Conservation (phyloP, 495 filamentous ascomycete genomes). For the Neurospora sp. region DNA sequence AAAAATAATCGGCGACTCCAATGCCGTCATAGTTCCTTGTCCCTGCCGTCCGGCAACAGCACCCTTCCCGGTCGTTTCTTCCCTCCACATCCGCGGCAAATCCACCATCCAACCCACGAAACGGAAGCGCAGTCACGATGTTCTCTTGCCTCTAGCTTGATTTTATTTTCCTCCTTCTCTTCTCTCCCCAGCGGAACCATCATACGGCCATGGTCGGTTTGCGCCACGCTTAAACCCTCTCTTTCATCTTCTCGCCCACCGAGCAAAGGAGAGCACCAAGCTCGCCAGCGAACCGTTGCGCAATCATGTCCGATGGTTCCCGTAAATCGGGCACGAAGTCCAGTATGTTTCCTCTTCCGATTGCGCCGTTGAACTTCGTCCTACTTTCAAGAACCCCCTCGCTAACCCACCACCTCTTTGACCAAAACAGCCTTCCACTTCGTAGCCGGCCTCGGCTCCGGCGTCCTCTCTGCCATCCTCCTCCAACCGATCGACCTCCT, state of each 20-base stretch:
- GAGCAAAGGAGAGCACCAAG: background rate
- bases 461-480: constrained; percentile 75
- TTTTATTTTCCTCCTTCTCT: background rate
- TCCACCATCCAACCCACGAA: background rate
- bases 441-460: constrained; percentile 76
- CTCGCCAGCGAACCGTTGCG: background rate
- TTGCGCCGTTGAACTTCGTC: no score
- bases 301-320: constrained; percentile 28
- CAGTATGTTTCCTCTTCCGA: constrained; percentile 10
- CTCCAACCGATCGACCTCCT: constrained; percentile 94
- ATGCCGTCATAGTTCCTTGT: background rate
- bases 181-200: background rate
- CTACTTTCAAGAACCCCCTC: background rate
- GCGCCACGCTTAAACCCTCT: background rate
- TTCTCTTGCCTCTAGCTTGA: background rate
- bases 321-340: constrained; percentile 23
- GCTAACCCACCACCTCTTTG: background rate
- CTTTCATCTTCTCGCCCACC: background rate
- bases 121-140: background rate
- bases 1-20: background rate
- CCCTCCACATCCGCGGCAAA: background rate
- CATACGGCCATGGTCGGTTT: background rate
- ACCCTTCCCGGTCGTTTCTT: background rate
- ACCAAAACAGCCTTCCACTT: constrained; percentile 60
- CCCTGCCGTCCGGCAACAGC: background rate